Evolutionary conservation across 139 green algal species (phyloP), one percentile per base, ranked within the genome.

Genomic region (Micractinium sp.): DNA sequence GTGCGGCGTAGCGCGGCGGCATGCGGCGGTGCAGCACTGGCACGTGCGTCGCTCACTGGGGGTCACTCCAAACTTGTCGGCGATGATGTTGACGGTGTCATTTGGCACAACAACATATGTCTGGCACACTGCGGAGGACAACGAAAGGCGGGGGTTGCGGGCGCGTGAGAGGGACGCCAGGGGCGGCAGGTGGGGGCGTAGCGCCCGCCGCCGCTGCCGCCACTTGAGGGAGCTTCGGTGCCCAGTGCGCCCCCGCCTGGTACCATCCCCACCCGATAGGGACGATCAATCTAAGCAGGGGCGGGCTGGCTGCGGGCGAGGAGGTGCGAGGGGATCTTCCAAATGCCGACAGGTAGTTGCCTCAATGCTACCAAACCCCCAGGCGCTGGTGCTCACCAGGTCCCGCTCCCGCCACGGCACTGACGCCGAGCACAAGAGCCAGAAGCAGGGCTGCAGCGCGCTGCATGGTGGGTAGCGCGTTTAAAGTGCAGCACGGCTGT

Each of bases 51-150:
- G 38, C 83, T 69, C 83, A 87, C 83, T 1, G 20, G 73, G 33
- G 12, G 39, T 38, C 29, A 79, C 27, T 31, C 27, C 27, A 29
- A 67, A 87, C 38, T 79, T 25, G 56, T 9, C 18, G 3, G 83
- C 83, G 41, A 87, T 87, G 27, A 29, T 81, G 67, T 29, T 66
- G 23, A 87, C 71, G 18, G 83, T 81, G 67, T 87, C 83, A 0
- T 66, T 66, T 13, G 41, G 38, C 15, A 67, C 16, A 13, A 87
- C 83, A 27, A 87, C 67, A 33, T 79, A 79, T 12, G 83, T 87
- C 13, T 87, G 83, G 83, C 83, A 87, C 38, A 87, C 83, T n/a
- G 83, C 83, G 53, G 81, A 60, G 61, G 47, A 22, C 29, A 69
- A 16, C 2, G 15, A 67, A 18, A 61, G 77, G 27, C 33, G 18